Base-by-base conservation (phyloP, 2,329 filamentous ascomycete genomes). In the Ophiostoma himal-ulmi region DNA sequence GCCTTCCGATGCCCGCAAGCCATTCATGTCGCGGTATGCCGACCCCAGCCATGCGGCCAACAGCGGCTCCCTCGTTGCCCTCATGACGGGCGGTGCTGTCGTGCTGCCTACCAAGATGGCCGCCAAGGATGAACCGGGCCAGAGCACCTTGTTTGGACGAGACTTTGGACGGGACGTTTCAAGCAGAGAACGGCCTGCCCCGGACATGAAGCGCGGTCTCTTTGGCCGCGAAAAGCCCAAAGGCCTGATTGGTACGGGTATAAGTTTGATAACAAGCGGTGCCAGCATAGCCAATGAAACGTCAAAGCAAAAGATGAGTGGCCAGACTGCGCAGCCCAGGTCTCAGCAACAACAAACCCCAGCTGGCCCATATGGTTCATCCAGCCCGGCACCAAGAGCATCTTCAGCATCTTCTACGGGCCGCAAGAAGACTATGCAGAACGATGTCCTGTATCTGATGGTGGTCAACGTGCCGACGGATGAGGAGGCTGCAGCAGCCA, bases 1-100 rank as follows among this genome's bases (percentile, higher is more conserved):
- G 76, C 72, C 75, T 72, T 72, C 73, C 75, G 76, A 71, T 74
- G 74, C 57, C 1, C 73, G 73, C 8, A 72, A 77, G 68, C 75
- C 77, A 0, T 85, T 85, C 73, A 76, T 78, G 0, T 84, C 82
- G 5, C 79, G 82, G 30, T 84, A 82, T 73, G 80, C 81, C 8
- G 84, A 87, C 72, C 84, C 84, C 0, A 83, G 81, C 71, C 81
- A 86, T 72, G 79, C 83, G 0, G 82, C 81, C 41, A 83, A 81
- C 73, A 83, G 79, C 37, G 84, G 84, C 2, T 81, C 80, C 7
- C 75, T 85, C 10, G 74, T 85, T 3, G 78, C 80, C 0, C 75
- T 86, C 1, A 3, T 57, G 52, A 57, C 52, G n/a, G 52, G 52
- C 10, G 52, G 52, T 26, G 52, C 52, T 4, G 22, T 57, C 5